Evolutionary conservation across 2,329 filamentous ascomycete genomes (phyloP), one percentile per base, ranked within the genome.

Genomic region (Cercospora berteroae): DNA sequence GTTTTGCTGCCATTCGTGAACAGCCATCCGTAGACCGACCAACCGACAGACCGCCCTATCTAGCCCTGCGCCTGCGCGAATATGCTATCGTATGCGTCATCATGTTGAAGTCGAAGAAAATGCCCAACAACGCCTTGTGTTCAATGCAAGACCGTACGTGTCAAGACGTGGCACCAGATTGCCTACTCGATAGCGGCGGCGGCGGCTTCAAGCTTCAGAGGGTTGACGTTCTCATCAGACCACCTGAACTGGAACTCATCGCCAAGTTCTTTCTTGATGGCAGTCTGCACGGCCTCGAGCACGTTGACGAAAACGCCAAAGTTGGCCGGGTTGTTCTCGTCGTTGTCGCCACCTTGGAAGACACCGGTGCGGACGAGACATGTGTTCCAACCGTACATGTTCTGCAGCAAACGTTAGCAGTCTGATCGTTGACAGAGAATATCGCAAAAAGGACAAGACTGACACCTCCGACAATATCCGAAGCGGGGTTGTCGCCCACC

Each of bases 361-460:
- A 93, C 90, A 80, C 90, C 90, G 0, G 90, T 93, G 76, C 90
- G 87, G 65, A 93, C 90, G 64, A 93, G 81, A 76, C 90, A 92
- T 3, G 90, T 92, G 81, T 93, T 93, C 90, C 90, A 93, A 68
- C 89, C 89, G 79, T 93, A 92, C 85, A 89, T 90, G 84, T 93
- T 93, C 69, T 70, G 44, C 12, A 52, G 29, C 10, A 23, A 20
- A 52, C 18, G 52, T 66, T 31, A 70, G 68, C 44, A 33, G 60
- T 33, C 4, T 50, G 25, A 50, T 44, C 25, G 20, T 20, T 10
- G 31, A 44, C 33, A 52, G 12, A n/a, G n/a, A n/a, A n/a, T n/a
- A n/a, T n/a, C n/a, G n/a, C n/a, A n/a, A n/a, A n/a, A n/a, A 29
- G 39, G 18, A 25, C 10, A 33, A 16, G 23, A 70, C 69, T 67